Conservation (phyloP, 2,329 filamentous ascomycete genomes). For the Exophiala dermatitidis region DNA sequence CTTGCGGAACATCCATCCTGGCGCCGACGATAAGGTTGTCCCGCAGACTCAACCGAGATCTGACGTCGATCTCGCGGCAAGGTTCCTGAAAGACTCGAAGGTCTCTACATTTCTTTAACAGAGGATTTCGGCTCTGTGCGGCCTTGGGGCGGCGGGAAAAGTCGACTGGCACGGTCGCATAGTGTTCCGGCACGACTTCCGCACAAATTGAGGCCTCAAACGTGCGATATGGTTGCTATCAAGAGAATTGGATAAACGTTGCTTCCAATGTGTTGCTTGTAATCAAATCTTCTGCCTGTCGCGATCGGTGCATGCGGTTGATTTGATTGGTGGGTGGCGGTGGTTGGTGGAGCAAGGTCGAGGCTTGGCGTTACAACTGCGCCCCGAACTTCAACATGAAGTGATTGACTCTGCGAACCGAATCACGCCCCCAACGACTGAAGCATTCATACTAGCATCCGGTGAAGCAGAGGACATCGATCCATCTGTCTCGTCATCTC, state of each 20-base stretch:
- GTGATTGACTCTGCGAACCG: not conserved
- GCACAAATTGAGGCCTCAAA: slow-evolving; percentile 1
- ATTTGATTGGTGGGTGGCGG: slow-evolving; percentile 17
- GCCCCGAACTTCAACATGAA: not conserved
- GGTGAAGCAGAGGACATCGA: not conserved
- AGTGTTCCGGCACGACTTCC: slow-evolving; percentile 8
- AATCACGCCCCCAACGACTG: not conserved
- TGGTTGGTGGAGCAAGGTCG: slow-evolving; percentile 7
- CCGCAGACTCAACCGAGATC: slow-evolving; percentile 23
- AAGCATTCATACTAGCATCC: not conserved
- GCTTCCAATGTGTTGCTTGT: slow-evolving; percentile 18
- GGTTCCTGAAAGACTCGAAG: slow-evolving; percentile 3
- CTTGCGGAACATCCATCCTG: slow-evolving; percentile 3
- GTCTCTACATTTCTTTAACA: slow-evolving; percentile 20
- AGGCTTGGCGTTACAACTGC: slow-evolving; percentile 18
- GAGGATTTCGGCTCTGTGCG: not conserved
- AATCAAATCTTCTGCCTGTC: slow-evolving; percentile 14
- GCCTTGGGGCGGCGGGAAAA: slow-evolving; percentile 1
- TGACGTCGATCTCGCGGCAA: slow-evolving; percentile 25
- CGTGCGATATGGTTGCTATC: slow-evolving; percentile 2
- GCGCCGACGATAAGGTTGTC: slow-evolving; percentile 22
- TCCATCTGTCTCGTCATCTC: not conserved
- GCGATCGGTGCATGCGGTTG: not conserved
- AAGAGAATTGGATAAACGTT: slow-evolving; percentile 16
- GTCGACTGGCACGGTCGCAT: slow-evolving; percentile 13